Conservation (phyloP, 345 rosid genomes). For the Boechera retrofracta region DNA sequence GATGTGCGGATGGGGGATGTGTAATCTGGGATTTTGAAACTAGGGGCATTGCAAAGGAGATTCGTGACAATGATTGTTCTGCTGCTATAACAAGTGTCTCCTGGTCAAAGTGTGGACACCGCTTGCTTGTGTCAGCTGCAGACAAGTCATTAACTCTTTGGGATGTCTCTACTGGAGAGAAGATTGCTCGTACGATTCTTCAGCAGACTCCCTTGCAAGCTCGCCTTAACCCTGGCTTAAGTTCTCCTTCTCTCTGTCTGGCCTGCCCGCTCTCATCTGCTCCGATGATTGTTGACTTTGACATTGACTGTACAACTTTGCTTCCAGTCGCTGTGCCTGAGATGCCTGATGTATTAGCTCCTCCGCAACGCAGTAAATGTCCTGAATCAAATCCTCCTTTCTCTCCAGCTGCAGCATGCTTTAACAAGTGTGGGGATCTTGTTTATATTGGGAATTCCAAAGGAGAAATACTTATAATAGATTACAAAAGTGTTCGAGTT, state of each 20-base stretch:
- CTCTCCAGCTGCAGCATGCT: conserved; percentile 94
- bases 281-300: conserved; percentile 86
- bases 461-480: conserved; percentile 92
- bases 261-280: conserved; percentile 97
- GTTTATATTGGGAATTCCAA: conserved; percentile 93
- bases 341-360: conserved; percentile 58
- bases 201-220: conserved; percentile 86
- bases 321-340: conserved; percentile 79
- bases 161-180: conserved; percentile 81
- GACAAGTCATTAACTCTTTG: conserved; percentile 93
- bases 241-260: conserved; percentile 76
- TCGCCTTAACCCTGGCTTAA: conserved; percentile 85
- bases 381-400: conserved; percentile 67
- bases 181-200: conserved; percentile 65
- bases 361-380: conserved; percentile 68
- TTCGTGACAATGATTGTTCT: conserved; percentile 70
- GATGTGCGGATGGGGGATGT: conserved; percentile 93
- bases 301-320: conserved; percentile 61
- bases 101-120: conserved; percentile 96
- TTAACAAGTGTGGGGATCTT: conserved; percentile 91
- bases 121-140: conserved; percentile 90
- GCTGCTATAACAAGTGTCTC: conserved; percentile 93
- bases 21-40: conserved; percentile 99
- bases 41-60: conserved; percentile 89
- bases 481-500: conserved; percentile 64